Evolutionary conservation across 257 asterid species (phyloP).

Genomic region (Nicotiana benthamiana): DNA sequence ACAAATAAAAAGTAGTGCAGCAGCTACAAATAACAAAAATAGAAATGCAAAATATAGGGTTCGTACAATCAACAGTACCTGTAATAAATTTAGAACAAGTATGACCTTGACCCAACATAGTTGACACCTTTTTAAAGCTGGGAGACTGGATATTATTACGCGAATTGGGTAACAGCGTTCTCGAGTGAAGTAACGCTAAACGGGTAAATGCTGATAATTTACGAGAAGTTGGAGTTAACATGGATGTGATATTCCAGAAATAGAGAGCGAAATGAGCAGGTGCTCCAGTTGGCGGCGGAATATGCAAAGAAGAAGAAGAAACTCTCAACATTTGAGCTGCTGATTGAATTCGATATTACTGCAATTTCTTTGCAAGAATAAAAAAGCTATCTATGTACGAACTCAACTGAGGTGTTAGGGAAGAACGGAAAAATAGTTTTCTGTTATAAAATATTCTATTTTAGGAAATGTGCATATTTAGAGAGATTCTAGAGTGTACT

Average conservation of each 20-base stretch:
- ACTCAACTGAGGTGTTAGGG: too few relatives aligned
- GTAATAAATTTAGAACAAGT: not conserved
- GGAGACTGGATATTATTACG: slow-evolving; percentile 14
- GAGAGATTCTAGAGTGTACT: too few relatives aligned
- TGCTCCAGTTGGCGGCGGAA: slow-evolving; percentile 23
- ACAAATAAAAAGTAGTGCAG: too few relatives aligned
- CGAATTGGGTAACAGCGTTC: not conserved
- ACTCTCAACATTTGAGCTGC: slow-evolving; percentile 41
- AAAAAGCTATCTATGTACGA: too few relatives aligned
- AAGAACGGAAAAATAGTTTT: too few relatives aligned
- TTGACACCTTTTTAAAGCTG: slow-evolving; percentile 8
- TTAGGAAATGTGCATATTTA: too few relatives aligned
- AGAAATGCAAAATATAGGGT: not conserved
- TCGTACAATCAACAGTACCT: slow-evolving; percentile 1
- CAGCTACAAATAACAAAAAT: not conserved
- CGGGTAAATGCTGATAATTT: not conserved
- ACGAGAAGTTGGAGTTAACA: not conserved
- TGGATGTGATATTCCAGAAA: slow-evolving; percentile 7
- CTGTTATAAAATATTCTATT: too few relatives aligned
- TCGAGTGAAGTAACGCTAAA: not conserved
- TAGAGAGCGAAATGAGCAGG: slow-evolving; percentile 30
- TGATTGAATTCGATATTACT: not conserved
- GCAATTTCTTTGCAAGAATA: not conserved
- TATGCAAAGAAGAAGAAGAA: slow-evolving; percentile 28
- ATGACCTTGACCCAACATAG: slow-evolving; percentile 19